These are phyloP conservation scores for Alternaria sp. DNA, from an alignment of 2,329 filamentous ascomycete genomes.

Conservation along the genomic window DNA sequence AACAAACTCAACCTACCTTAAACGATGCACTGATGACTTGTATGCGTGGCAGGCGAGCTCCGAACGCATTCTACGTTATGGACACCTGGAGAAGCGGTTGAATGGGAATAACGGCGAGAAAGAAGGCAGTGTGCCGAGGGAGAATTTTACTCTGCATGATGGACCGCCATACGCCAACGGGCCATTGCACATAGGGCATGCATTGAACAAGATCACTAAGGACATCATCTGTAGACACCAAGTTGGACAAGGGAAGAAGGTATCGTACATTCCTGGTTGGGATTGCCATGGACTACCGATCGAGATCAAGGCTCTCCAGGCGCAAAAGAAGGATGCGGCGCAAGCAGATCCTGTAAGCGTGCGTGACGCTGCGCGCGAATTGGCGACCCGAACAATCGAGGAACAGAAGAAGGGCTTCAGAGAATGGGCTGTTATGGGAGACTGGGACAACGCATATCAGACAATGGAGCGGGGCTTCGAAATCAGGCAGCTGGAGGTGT, in stretches of 20 bases:
- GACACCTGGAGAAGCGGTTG: slow-evolving; percentile 18
- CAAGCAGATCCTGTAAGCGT: slow-evolving; percentile 63
- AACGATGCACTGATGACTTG: slow-evolving; percentile 82
- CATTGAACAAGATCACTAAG: slow-evolving; percentile 96
- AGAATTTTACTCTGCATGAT: slow-evolving; percentile 86
- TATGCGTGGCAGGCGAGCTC: slow-evolving; percentile 81
- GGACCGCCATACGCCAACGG: slow-evolving; percentile 98
- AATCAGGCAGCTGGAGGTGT: slow-evolving; percentile 76
- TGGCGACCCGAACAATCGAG: slow-evolving; percentile 73
- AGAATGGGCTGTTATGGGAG: slow-evolving; percentile 79
- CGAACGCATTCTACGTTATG: slow-evolving; percentile 55
- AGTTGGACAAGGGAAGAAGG: slow-evolving; percentile 76
- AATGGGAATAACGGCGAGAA: not conserved
- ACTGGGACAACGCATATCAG: slow-evolving; percentile 79
- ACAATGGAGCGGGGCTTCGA: slow-evolving; percentile 83
- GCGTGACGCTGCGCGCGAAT: slow-evolving; percentile 68
- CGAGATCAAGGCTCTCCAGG: slow-evolving; percentile 89
- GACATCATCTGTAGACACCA: slow-evolving; percentile 88
- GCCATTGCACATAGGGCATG: slow-evolving; percentile 88
- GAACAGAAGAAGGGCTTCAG: slow-evolving; percentile 77
- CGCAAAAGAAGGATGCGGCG: slow-evolving; percentile 53
- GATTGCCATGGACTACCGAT: slow-evolving; percentile 98
- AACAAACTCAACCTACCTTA: slow-evolving; percentile 64
- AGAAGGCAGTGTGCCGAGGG: slow-evolving; percentile 36
- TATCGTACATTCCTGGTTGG: slow-evolving; percentile 91